A percentile compares a stretch with the other conserved stretches of the same genome.
These are phyloP conservation scores for Phytophthora pisi DNA, from an alignment of 352 stramenopile genomes.

Conservation along the genomic window DNA sequence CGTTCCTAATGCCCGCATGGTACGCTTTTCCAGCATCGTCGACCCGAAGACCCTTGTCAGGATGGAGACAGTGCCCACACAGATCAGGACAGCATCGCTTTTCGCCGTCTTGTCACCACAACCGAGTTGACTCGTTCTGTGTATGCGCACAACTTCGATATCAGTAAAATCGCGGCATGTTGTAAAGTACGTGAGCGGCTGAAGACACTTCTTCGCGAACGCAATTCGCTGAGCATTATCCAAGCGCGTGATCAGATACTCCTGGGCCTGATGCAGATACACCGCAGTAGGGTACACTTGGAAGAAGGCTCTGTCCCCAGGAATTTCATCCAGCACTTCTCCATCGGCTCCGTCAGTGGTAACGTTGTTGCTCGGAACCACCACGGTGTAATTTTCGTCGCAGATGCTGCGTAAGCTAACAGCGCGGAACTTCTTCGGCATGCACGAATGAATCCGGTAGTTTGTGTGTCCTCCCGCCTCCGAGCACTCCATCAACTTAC, in stretches of 20 bases:
- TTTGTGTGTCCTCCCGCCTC: constrained; percentile 40
- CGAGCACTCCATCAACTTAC: constrained; percentile 48
- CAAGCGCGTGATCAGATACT: constrained; percentile 91
- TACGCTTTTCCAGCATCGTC: constrained; percentile 83
- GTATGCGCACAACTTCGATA: constrained; percentile 83
- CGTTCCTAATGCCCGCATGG: constrained; percentile 74
- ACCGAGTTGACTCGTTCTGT: constrained; percentile 27
- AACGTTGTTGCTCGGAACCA: constrained; percentile 61
- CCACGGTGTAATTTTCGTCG: constrained; percentile 65
- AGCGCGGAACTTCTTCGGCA: constrained; percentile 57
- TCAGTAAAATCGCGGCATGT: constrained; percentile 86
- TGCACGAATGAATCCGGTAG: constrained; percentile 65
- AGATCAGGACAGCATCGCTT: constrained; percentile 37
- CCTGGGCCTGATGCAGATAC: constrained; percentile 91
- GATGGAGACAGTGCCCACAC: constrained; percentile 80
- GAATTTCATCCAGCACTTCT: constrained; percentile 86
- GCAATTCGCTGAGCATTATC: constrained; percentile 76
- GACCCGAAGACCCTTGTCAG: constrained; percentile 86
- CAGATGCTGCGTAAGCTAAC: constrained; percentile 77
- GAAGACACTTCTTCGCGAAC: constrained; percentile 60
- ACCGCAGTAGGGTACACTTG: constrained; percentile 92
- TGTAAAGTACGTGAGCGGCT: constrained; percentile 90
- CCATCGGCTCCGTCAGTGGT: constrained; percentile 29
- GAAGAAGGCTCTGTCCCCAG: constrained; percentile 89
- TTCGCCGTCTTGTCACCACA: constrained; percentile 3